Percentiles rank a stretch among this genome's conserved stretches.
These are phyloP conservation scores for Metschnikowia peoriensis DNA, from an alignment of 805 yeast genomes.

Conservation along the genomic window DNA sequence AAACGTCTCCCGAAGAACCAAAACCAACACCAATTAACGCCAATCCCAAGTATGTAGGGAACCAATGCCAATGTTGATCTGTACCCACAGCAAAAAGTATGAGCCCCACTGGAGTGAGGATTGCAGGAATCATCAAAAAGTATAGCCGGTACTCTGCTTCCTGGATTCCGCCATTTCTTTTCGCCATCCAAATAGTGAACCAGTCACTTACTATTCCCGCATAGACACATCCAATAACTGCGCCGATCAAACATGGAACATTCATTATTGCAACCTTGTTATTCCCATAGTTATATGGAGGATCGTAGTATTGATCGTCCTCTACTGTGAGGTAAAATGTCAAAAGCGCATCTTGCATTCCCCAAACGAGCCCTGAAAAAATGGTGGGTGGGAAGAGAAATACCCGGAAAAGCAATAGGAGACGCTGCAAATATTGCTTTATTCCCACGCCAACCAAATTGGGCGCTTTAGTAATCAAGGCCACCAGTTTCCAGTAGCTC, in stretches of 20 bases:
- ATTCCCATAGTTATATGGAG: slow-evolving; percentile 65
- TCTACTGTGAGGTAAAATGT: slow-evolving; percentile 74
- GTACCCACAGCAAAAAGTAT: slow-evolving; percentile 67
- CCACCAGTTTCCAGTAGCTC: slow-evolving; percentile 47
- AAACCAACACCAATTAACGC: slow-evolving; percentile 68
- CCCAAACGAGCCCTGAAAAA: slow-evolving; percentile 74
- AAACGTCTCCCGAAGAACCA: slow-evolving; percentile 71
- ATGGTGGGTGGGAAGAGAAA: slow-evolving; percentile 64
- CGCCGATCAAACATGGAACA: slow-evolving; percentile 66
- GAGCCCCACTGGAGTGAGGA: slow-evolving; percentile 61
- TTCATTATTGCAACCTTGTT: slow-evolving; percentile 75
- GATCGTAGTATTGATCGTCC: slow-evolving; percentile 61
- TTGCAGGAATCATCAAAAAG: slow-evolving; percentile 53
- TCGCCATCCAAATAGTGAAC: slow-evolving; percentile 61
- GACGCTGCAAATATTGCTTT: slow-evolving; percentile 58
- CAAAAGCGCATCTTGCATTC: slow-evolving; percentile 72
- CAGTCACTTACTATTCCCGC: slow-evolving; percentile 62
- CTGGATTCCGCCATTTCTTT: slow-evolving; percentile 55
- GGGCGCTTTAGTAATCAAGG: slow-evolving; percentile 53
- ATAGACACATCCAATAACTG: slow-evolving; percentile 61
- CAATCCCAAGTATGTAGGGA: slow-evolving; percentile 55
- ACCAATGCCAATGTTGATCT: slow-evolving; percentile 52
- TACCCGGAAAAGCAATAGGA: slow-evolving; percentile 51
- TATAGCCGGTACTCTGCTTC: slow-evolving; percentile 67
- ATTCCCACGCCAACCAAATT: slow-evolving; percentile 63